A percentile compares a stretch with the other conserved stretches of the same genome.
Evolutionary conservation across 345 rosid genomes (phyloP).

Genomic region (Brassica napus): DNA sequence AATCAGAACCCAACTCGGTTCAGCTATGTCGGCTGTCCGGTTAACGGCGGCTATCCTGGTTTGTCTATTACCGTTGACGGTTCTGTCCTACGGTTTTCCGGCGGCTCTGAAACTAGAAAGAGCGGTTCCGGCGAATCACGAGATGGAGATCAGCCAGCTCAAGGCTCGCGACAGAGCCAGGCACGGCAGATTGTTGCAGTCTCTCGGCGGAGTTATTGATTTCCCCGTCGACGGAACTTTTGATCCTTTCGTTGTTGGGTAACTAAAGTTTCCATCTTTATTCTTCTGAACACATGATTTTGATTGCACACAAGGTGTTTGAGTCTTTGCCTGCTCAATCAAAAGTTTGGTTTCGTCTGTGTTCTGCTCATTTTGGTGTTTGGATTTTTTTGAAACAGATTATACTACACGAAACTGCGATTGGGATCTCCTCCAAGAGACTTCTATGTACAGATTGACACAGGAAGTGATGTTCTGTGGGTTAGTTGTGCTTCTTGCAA

Average conservation of each 20-base stretch:
- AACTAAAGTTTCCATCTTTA: conserved; percentile 16
- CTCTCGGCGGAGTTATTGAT: conserved; percentile 63
- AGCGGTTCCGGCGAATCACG: conserved; percentile 50
- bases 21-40: conserved; percentile 24
- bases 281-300: background rate
- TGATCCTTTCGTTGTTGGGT: conserved; percentile 91
- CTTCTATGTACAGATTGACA: conserved; percentile 88
- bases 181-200: conserved; percentile 81
- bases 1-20: background rate
- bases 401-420: conserved; percentile 77
- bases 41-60: conserved; percentile 10
- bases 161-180: conserved; percentile 65
- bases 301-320: conserved; percentile 20
- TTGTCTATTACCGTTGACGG: conserved; percentile 28
- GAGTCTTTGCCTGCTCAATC: conserved; percentile 16
- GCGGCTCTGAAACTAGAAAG: conserved; percentile 60
- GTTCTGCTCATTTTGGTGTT: background rate
- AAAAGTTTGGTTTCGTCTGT: conserved; percentile 4
- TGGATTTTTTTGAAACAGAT: conserved; percentile 46
- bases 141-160: conserved; percentile 58
- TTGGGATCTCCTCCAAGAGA: conserved; percentile 89
- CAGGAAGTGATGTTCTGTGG: conserved; percentile 99
- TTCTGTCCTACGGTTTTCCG: conserved; percentile 52
- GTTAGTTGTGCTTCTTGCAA: conserved; percentile 77
- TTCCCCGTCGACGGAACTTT: conserved; percentile 77